Percentiles rank a stretch among this genome's conserved stretches.
Conservation (phyloP, 1,139 yeast genomes). For the Spathaspora sp. region DNA sequence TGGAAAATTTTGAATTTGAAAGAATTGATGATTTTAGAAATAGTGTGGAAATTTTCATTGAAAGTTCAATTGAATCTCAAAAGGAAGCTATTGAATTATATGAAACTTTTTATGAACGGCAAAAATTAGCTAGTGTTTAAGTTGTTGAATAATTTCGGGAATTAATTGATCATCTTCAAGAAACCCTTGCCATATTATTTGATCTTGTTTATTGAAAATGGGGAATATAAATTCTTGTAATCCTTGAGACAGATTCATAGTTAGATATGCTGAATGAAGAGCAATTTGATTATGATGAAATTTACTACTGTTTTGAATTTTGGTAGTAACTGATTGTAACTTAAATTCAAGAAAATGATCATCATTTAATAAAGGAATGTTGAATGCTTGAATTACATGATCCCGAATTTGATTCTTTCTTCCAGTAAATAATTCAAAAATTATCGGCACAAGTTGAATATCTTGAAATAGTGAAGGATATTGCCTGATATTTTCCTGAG, state of each 20-base stretch:
- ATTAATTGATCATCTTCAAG: slow-evolving; percentile 12
- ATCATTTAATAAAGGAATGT: slow-evolving; percentile 22
- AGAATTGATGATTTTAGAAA: slow-evolving; percentile 85
- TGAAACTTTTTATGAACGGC: slow-evolving; percentile 79
- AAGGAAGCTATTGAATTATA: slow-evolving; percentile 93
- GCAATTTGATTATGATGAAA: slow-evolving; percentile 25
- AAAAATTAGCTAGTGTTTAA: slow-evolving; percentile 21
- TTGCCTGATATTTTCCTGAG: slow-evolving; percentile 2
- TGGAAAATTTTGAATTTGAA: slow-evolving; percentile 69
- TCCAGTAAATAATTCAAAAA: slow-evolving; percentile 24
- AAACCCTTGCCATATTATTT: slow-evolving; percentile 21
- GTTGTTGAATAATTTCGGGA: slow-evolving; percentile 4
- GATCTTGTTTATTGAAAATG: slow-evolving; percentile 14
- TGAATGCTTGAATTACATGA: slow-evolving; percentile 22
- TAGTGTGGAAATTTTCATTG: slow-evolving; percentile 86
- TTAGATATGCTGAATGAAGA: slow-evolving; percentile 21
- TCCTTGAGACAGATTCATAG: slow-evolving; percentile 6
- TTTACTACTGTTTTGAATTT: slow-evolving; percentile 15
- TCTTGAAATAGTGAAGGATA: slow-evolving; percentile 16
- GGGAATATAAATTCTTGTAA: slow-evolving; percentile 16
- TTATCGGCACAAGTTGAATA: slow-evolving; percentile 17
- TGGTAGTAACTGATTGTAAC: slow-evolving; percentile 4
- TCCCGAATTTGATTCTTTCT: slow-evolving; percentile 29
- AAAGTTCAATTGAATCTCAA: slow-evolving; percentile 88
- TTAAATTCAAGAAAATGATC: slow-evolving; percentile 23